phyloP scores from a whole-genome alignment of 1,139 yeast genomes.

The Taphrina pruni region DNA sequence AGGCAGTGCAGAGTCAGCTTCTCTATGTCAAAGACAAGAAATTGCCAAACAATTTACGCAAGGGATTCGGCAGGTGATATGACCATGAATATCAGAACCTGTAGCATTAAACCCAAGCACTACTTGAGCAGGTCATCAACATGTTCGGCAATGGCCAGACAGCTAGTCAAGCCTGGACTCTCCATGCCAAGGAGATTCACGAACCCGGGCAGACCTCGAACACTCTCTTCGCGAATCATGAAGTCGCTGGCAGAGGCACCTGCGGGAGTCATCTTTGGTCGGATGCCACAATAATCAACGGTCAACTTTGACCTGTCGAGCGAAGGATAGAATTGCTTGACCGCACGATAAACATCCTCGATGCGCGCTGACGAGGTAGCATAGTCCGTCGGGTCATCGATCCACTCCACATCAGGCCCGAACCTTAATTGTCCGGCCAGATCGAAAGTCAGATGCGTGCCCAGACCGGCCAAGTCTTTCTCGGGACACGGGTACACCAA shows the following conservation, averaged over 20 bases:
- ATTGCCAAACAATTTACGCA: not conserved
- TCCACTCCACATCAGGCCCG: conserved; percentile 92
- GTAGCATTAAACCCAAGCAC: too few relatives aligned
- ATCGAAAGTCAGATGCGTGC: conserved; percentile 85
- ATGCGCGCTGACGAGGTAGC: conserved; percentile 53
- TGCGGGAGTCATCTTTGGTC: conserved; percentile 69
- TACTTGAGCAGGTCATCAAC: conserved; percentile 58
- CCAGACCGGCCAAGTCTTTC: conserved; percentile 73
- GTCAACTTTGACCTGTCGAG: conserved; percentile 60
- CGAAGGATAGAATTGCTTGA: conserved; percentile 66
- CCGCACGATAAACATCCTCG: conserved; percentile 64
- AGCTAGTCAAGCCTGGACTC: conserved; percentile 84
- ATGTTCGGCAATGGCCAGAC: conserved; percentile 80
- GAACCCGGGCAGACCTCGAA: conserved; percentile 73
- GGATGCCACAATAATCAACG: conserved; percentile 78
- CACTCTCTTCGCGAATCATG: conserved; percentile 63
- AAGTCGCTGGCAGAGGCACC: conserved; percentile 70
- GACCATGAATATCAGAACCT: too few relatives aligned
- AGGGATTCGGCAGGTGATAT: conserved; percentile 5
- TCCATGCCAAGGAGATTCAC: conserved; percentile 82
- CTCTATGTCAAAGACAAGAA: conserved; percentile 1
- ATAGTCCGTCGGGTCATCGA: conserved; percentile 55
- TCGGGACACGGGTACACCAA: conserved; percentile 80
- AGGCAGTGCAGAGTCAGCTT: not conserved
- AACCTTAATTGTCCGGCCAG: conserved; percentile 78